Evolutionary conservation across 306 rosid species (phyloP).

Genomic region (Cucumis hystrix): DNA sequence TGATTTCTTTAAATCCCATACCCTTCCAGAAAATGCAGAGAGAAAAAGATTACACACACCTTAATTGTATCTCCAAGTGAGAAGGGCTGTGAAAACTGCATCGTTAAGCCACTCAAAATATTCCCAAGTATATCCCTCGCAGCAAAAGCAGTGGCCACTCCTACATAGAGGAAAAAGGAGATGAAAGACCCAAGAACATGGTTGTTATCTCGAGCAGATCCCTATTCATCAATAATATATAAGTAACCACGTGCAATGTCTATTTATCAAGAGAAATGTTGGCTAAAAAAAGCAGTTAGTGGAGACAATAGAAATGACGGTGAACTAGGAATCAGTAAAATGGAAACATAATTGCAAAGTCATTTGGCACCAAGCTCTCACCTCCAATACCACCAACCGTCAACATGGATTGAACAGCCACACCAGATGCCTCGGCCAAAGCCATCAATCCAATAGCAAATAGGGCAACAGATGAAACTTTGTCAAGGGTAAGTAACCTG

Average conservation of each 20-base stretch:
- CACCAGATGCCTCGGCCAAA: slow-evolving; percentile 89
- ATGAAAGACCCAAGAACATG: not conserved
- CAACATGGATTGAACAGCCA: slow-evolving; percentile 76
- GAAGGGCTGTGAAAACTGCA: slow-evolving; percentile 90
- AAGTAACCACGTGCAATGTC: not conserved
- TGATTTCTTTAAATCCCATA: not conserved
- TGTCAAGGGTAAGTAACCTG: slow-evolving; percentile 55
- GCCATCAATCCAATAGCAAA: slow-evolving; percentile 77
- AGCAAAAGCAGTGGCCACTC: slow-evolving; percentile 93
- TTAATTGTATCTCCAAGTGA: slow-evolving; percentile 92
- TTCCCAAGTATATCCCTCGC: slow-evolving; percentile 82
- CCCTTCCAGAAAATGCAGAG: not conserved
- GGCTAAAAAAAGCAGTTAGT: not conserved
- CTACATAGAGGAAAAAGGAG: slow-evolving; percentile 21
- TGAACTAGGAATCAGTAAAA: not conserved
- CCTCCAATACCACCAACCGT: slow-evolving; percentile 98
- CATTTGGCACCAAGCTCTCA: slow-evolving; percentile 10
- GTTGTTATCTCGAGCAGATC: not conserved
- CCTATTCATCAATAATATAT: not conserved
- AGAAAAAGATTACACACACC: slow-evolving; percentile 23
- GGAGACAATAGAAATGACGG: not conserved
- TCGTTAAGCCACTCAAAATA: slow-evolving; percentile 65
- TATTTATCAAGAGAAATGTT: not conserved
- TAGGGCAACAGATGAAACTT: slow-evolving; percentile 67
- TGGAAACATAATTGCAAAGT: not conserved